Percentiles rank a stretch among this genome's conserved stretches.
Evolutionary conservation across 495 filamentous ascomycete genomes (phyloP).

Genomic region (Tuber brumale): DNA sequence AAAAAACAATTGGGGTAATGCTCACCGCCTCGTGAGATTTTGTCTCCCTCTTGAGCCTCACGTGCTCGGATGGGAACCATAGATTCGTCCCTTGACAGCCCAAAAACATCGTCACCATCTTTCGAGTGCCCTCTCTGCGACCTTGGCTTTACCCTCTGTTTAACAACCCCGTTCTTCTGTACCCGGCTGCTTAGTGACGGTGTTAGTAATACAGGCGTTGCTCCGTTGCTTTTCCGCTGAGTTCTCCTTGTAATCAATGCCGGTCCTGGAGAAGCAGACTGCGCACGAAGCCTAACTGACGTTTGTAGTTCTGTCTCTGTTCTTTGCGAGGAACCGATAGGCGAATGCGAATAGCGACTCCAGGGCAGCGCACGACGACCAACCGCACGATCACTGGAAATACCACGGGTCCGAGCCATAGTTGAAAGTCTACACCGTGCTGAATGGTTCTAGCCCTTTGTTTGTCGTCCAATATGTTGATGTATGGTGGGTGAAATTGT

Average conservation of each 20-base stretch:
- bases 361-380: conserved; percentile 7
- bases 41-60: background rate
- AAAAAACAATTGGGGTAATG: background rate
- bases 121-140: conserved; percentile 12
- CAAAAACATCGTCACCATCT: conserved; percentile 9
- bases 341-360: conserved; percentile 5
- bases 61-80: background rate
- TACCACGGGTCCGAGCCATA: conserved; percentile 21
- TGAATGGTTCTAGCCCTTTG: background rate
- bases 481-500: conserved; percentile 5
- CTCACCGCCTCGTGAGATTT: background rate
- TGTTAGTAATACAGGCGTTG: background rate
- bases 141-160: conserved; percentile 11
- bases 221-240: background rate
- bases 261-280: conserved; percentile 20
- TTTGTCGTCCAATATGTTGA: conserved; percentile 2
- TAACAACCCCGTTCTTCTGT: conserved; percentile 15
- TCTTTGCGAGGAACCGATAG: background rate
- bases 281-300: background rate
- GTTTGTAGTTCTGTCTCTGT: background rate
- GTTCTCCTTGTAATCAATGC: background rate
- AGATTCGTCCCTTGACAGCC: conserved; percentile 12
- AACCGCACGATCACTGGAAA: conserved; percentile 16
- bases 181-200: background rate
- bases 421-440: background rate